Percentiles rank a stretch among this genome's conserved stretches.
Evolutionary conservation across 805 yeast genomes (phyloP).

Genomic region (Cyberlindnera mississippiensis): DNA sequence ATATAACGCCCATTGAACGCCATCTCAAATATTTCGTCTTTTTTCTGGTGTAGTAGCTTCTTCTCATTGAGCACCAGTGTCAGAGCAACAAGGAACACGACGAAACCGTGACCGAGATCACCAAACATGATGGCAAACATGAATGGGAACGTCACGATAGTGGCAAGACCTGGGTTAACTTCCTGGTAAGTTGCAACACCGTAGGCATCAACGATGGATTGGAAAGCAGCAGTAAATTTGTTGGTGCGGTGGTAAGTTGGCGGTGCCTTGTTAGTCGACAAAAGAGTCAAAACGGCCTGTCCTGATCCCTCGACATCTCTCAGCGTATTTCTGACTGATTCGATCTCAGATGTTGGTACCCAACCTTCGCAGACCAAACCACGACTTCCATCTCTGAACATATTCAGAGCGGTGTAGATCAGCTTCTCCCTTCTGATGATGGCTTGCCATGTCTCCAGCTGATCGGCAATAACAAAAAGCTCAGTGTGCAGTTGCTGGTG

Average conservation of each 20-base stretch:
- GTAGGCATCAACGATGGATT: conserved; percentile 89
- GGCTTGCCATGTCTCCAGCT: conserved; percentile 70
- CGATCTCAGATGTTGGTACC: conserved; percentile 80
- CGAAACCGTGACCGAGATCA: conserved; percentile 93
- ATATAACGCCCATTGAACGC: conserved; percentile 92
- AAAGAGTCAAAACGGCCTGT: conserved; percentile 43
- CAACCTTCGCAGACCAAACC: conserved; percentile 95
- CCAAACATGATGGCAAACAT: conserved; percentile 99
- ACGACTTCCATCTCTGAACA: conserved; percentile 80
- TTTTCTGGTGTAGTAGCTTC: conserved; percentile 60
- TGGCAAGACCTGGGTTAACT: conserved; percentile 93
- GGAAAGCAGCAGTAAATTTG: conserved; percentile 91
- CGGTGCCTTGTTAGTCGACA: conserved; percentile 74
- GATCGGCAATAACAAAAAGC: conserved; percentile 70
- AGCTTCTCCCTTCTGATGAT: conserved; percentile 75
- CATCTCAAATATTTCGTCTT: conserved; percentile 96
- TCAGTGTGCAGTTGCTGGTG: conserved; percentile 71
- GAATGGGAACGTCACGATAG: conserved; percentile 93
- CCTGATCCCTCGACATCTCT: conserved; percentile 41
- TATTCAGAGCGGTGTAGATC: conserved; percentile 72
- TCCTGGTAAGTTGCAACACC: conserved; percentile 92
- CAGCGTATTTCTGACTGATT: conserved; percentile 59
- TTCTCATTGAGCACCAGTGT: conserved; percentile 70
- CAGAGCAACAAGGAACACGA: conserved; percentile 71
- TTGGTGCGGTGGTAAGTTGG: conserved; percentile 94